Conservation (phyloP, 2,329 filamentous ascomycete genomes). For the Verticillium alfalfae region DNA sequence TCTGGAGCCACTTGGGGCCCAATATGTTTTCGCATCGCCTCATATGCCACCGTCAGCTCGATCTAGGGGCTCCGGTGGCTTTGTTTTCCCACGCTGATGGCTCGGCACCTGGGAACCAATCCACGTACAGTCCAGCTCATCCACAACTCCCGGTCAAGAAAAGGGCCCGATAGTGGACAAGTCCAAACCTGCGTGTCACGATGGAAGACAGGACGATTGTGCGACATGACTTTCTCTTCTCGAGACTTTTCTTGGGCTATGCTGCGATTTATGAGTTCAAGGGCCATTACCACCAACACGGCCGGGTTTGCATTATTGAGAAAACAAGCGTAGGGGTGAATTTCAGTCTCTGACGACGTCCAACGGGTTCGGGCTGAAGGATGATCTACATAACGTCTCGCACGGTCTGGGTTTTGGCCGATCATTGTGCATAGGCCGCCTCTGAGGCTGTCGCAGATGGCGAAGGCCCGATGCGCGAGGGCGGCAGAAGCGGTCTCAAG, state of each 20-base stretch:
- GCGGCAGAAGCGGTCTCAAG: not conserved
- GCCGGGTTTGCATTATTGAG: not conserved
- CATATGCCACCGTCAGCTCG: not conserved
- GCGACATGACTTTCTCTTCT: not conserved
- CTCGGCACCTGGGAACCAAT: not conserved
- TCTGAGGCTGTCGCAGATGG: not conserved
- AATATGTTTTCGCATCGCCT: not conserved
- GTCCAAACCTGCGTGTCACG: not conserved
- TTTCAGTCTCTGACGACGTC: not conserved
- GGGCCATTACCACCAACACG: not conserved
- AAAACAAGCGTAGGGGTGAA: not conserved
- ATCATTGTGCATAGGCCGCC: not conserved
- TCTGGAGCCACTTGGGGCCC: not conserved
- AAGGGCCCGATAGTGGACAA: not conserved
- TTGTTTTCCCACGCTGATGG: not conserved
- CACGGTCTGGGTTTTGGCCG: not conserved
- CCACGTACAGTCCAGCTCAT: not conserved
- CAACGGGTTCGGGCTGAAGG: not conserved
- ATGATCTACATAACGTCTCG: not conserved
- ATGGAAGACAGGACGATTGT: not conserved
- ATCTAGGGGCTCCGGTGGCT: not conserved
- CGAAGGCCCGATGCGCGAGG: not conserved
- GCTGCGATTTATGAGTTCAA: too few species aligned
- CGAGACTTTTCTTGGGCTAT: not conserved
- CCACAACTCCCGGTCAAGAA: not conserved